Evolutionary conservation across 768 basidiomycete species (phyloP).

Genomic region (Boletus vinaceobasis): DNA sequence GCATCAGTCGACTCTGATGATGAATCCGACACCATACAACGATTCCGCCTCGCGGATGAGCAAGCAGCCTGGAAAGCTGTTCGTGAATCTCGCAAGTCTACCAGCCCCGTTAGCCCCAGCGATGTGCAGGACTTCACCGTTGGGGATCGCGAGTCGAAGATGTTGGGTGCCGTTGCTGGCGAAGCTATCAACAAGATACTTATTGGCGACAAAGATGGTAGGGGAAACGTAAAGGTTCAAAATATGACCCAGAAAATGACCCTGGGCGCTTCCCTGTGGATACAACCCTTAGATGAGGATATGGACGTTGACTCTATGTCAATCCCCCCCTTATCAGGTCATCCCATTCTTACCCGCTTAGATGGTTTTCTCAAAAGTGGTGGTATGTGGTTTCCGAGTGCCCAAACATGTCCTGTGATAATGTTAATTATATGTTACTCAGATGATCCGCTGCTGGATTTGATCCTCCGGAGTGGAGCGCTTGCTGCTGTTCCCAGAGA

Average conservation of each 20-base stretch:
- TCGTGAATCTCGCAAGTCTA: slow-evolving; percentile 18
- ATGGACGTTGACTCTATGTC: slow-evolving; percentile 20
- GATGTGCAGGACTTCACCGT: slow-evolving; percentile 34
- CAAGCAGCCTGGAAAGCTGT: slow-evolving; percentile 40
- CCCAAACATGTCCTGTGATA: not conserved
- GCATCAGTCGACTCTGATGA: slow-evolving; percentile 11
- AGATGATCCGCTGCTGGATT: slow-evolving; percentile 41
- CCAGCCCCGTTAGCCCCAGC: slow-evolving; percentile 8
- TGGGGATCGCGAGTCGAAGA: slow-evolving; percentile 33
- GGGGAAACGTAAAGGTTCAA: slow-evolving; percentile 27
- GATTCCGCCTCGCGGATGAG: slow-evolving; percentile 33
- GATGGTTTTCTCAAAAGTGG: slow-evolving; percentile 26
- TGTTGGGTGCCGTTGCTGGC: slow-evolving; percentile 32
- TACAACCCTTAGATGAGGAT: slow-evolving; percentile 11
- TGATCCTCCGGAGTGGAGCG: slow-evolving; percentile 42
- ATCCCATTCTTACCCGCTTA: slow-evolving; percentile 32
- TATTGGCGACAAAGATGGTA: slow-evolving; percentile 35
- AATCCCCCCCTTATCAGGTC: slow-evolving; percentile 10
- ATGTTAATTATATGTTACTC: not conserved
- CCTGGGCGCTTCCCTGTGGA: slow-evolving; percentile 34
- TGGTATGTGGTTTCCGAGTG: slow-evolving; percentile 31
- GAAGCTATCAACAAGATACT: slow-evolving; percentile 46
- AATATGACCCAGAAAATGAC: slow-evolving; percentile 17
- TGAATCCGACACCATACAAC: slow-evolving; percentile 21
- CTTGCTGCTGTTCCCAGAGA: slow-evolving; percentile 34